Evolutionary conservation across 108 stramenopile species (phyloP).

Genomic region (Fragilaria crotonensis): DNA sequence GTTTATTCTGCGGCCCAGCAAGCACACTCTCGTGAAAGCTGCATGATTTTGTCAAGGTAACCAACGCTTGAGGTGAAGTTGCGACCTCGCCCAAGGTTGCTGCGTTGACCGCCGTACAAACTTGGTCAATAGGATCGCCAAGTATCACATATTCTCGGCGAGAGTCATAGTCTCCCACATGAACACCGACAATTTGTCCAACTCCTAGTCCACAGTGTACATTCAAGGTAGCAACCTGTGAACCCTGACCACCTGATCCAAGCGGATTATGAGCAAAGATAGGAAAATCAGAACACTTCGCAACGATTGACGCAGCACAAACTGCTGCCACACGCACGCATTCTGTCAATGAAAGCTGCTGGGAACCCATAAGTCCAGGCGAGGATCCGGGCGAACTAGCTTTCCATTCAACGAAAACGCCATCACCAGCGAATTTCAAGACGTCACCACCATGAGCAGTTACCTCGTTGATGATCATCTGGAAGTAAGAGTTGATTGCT

Average conservation of each 20-base stretch:
- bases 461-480: slow-evolving; percentile 64
- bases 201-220: slow-evolving; percentile 52
- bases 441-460: slow-evolving; percentile 53
- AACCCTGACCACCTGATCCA: slow-evolving; percentile 9
- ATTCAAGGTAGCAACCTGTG: slow-evolving; percentile 32
- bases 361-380: neutral
- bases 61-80: neutral
- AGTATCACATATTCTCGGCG: slow-evolving; percentile 38
- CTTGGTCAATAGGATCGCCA: slow-evolving; percentile 57
- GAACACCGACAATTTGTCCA: slow-evolving; percentile 32
- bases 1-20: neutral
- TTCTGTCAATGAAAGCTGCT: neutral
- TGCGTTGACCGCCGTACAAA: neutral
- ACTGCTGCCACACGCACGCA: slow-evolving; percentile 16
- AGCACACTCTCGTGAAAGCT: slow-evolving; percentile 41
- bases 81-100: neutral
- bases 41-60: slow-evolving; percentile 54
- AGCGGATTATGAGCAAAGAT: slow-evolving; percentile 9
- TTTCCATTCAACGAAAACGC: slow-evolving; percentile 39
- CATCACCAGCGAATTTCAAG: slow-evolving; percentile 62
- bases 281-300: slow-evolving; percentile 18
- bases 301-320: slow-evolving; percentile 27
- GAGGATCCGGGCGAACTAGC: slow-evolving; percentile 6
- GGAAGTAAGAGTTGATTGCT: slow-evolving; percentile 76
- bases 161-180: slow-evolving; percentile 25